Evolutionary conservation across 768 basidiomycete species (phyloP).

Genomic region (Cantharellus cinnabarinus): DNA sequence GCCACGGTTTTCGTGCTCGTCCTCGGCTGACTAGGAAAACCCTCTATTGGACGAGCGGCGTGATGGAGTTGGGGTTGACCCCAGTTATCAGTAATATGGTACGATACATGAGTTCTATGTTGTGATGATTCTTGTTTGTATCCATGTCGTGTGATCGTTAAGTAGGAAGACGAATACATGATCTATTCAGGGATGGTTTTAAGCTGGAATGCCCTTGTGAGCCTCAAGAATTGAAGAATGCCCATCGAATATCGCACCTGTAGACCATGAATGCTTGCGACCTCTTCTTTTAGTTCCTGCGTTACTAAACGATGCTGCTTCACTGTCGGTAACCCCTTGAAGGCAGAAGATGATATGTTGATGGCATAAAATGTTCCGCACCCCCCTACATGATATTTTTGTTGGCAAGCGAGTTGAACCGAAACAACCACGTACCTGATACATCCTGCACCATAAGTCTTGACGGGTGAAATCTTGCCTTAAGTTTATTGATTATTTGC

Average conservation of each 20-base stretch:
- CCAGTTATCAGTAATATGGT: no score
- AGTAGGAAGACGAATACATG: no score
- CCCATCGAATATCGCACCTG: constrained; percentile 35
- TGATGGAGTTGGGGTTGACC: no score
- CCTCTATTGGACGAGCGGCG: no score
- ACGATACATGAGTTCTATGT: no score
- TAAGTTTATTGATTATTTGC: constrained; percentile 50
- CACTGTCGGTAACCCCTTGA: constrained; percentile 68
- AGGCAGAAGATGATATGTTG: constrained; percentile 60
- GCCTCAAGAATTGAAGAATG: not conserved
- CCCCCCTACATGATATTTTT: constrained; percentile 38
- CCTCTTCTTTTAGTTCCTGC: constrained; percentile 68
- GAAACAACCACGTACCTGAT: constrained; percentile 41
- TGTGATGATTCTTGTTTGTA: no score
- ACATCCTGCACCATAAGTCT: constrained; percentile 78
- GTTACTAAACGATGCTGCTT: constrained; percentile 92
- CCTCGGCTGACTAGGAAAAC: no score
- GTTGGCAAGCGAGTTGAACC: not conserved
- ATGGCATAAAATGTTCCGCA: constrained; percentile 97
- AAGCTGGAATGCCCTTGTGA: not conserved
- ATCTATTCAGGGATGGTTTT: not conserved
- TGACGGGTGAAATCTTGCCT: constrained; percentile 53
- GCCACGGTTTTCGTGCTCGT: no score
- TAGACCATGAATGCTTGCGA: constrained; percentile 78
- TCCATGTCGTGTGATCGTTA: no score